Conservation (phyloP, 805 yeast species). For the Yarrowia sp. region DNA sequence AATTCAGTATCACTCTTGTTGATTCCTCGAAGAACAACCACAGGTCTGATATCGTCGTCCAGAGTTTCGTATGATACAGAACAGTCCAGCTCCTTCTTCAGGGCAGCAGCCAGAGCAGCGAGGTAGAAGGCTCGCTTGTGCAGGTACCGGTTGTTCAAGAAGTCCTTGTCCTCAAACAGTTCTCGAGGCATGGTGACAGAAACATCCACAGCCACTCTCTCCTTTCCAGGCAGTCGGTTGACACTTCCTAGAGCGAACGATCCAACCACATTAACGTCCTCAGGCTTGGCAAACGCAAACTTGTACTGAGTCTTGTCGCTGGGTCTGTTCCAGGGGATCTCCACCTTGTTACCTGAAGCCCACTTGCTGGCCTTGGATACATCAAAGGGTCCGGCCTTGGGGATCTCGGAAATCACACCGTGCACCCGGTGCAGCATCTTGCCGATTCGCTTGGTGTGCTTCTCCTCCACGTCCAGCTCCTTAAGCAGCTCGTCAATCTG, state of each 20-base stretch:
- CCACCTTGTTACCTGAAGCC: constrained; percentile 48
- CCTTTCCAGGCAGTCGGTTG: constrained; percentile 51
- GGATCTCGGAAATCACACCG: constrained; percentile 62
- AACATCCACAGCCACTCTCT: constrained; percentile 71
- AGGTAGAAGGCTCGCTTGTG: constrained; percentile 87
- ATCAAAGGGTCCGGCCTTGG: constrained; percentile 49
- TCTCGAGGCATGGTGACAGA: constrained; percentile 75
- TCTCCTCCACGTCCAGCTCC: constrained; percentile 74
- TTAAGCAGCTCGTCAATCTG: constrained; percentile 88
- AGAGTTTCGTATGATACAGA: constrained; percentile 62
- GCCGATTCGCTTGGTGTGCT: constrained; percentile 64
- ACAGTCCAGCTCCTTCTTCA: constrained; percentile 49
- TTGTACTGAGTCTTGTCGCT: constrained; percentile 59
- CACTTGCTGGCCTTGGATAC: constrained; percentile 59
- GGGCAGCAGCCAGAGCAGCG: constrained; percentile 69
- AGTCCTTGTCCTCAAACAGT: constrained; percentile 78
- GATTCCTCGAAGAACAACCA: constrained; percentile 48
- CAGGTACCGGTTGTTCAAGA: constrained; percentile 81
- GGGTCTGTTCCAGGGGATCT: constrained; percentile 84
- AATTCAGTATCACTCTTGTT: constrained; percentile 4
- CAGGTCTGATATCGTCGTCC: constrained; percentile 80
- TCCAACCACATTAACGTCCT: constrained; percentile 76
- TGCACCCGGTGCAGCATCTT: constrained; percentile 72
- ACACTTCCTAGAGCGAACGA: constrained; percentile 86
- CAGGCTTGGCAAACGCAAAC: constrained; percentile 68